Conservation (phyloP, 2,329 filamentous ascomycete genomes). For the Pleurostoma richardsiae region DNA sequence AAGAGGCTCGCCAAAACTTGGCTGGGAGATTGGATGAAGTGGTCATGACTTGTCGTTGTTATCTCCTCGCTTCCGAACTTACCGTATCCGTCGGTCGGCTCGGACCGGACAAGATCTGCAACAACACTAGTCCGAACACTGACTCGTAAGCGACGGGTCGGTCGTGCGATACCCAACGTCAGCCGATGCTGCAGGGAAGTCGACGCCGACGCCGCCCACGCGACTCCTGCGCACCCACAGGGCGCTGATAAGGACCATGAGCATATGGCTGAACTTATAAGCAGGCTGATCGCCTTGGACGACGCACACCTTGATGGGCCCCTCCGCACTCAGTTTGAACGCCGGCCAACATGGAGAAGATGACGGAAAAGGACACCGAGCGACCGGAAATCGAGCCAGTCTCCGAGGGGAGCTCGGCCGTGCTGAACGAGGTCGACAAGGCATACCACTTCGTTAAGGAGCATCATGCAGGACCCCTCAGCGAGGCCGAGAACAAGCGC, state of each 20-base stretch:
- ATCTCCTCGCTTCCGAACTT: no score
- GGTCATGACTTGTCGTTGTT: no score
- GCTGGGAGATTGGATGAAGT: no score
- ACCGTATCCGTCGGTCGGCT: no score
- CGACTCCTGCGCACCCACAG: no score
- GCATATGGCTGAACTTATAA: not conserved
- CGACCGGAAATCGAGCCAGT: constrained; percentile 5
- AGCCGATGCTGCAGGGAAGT: no score
- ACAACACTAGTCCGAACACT: no score
- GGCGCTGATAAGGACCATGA: not conserved
- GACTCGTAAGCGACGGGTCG: no score
- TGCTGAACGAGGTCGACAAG: constrained; percentile 10
- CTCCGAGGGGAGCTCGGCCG: constrained; percentile 1
- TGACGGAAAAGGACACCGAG: constrained; percentile 8
- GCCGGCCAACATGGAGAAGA: constrained; percentile 3
- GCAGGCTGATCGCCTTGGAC: not conserved
- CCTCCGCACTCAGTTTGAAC: constrained; percentile 1
- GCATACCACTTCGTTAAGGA: constrained; percentile 13
- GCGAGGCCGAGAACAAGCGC: constrained; percentile 12
- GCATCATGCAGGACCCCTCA: constrained; percentile 9
- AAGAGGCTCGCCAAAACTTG: no score
- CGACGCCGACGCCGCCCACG: no score
- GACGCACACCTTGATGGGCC: not conserved
- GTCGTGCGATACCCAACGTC: no score
- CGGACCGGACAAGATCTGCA: no score